Base-by-base conservation (phyloP, 75 land plant genomes). In the Azolla pinnata region DNA sequence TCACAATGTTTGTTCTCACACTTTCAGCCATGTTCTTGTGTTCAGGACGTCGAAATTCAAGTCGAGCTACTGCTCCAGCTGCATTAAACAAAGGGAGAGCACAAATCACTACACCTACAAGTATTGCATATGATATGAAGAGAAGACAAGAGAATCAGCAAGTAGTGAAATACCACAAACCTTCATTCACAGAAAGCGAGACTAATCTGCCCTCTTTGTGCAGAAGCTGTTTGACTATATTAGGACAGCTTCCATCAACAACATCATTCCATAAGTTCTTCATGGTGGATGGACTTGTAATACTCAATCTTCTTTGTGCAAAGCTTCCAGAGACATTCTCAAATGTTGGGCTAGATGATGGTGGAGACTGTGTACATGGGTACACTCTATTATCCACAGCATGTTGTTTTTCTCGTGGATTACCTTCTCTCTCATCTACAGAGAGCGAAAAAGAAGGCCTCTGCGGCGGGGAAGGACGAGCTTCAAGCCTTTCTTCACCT, bases 231-330 rank as follows among this genome's bases (percentile, higher is more conserved):
- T 63, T 81, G 31, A 81, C 35, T 18, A 55, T 27, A 55, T 59
- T 70, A 28, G 69, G 32, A 3, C 52, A 69, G 33, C 81, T 75
- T 23, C 53, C 68, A 2, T 75, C 67, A 12, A 90, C 65, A 28
- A 84, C 91, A 27, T 70, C 70, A 46, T 32, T 63, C 91, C 91
- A 90, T 50, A 87, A 71, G 49, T 79, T 80, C 42, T 71, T 81
- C 57, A 75, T 60, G 31, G 75, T 71, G 1, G 47, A 58, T 24
- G 49, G 75, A 28, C 49, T 44, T 42, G 34, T 64, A 46, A 29
- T 27, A 52, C 29, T 26, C 12, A 29, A 23, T 2, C 27, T 24
- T 3, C 26, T 54, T 56, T 52, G 33, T 4, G n/a, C 49, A 4
- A 23, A 46, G 17, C 21, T 46, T 46, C 49, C 49, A 46, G 49